These are phyloP conservation scores for Phytophthora idaei DNA, from an alignment of 352 stramenopile species.

Conservation along the genomic window DNA sequence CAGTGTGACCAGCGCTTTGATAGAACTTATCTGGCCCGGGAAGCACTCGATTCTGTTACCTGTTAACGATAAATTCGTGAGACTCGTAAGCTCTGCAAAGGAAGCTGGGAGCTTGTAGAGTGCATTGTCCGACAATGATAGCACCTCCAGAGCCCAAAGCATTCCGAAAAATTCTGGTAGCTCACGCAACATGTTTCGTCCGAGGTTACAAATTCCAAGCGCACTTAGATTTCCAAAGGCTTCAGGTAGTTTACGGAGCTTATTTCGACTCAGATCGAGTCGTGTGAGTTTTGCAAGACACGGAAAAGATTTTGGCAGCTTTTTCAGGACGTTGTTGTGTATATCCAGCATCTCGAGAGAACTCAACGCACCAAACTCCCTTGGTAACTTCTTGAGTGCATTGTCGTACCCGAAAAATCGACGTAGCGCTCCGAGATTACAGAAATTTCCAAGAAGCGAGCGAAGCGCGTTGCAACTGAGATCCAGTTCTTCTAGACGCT, in stretches of 20 bases:
- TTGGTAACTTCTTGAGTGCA: constrained; percentile 36
- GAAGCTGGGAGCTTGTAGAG: constrained; percentile 50
- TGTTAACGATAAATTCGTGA: constrained; percentile 49
- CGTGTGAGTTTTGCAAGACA: constrained; percentile 42
- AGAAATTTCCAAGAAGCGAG: constrained; percentile 59
- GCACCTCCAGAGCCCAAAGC: constrained; percentile 29
- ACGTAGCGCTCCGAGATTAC: constrained; percentile 43
- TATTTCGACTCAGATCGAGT: constrained; percentile 52
- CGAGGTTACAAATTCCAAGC: constrained; percentile 48
- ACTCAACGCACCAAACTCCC: constrained; percentile 47
- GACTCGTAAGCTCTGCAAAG: constrained; percentile 39
- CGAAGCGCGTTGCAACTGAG: constrained; percentile 53
- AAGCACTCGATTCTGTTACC: constrained; percentile 58
- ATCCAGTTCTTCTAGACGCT: constrained; percentile 41
- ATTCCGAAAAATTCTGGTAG: constrained; percentile 49
- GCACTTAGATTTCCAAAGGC: constrained; percentile 55
- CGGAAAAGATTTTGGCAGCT: constrained; percentile 55
- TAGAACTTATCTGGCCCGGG: constrained; percentile 26
- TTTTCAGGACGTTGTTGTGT: constrained; percentile 43
- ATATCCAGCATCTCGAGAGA: constrained; percentile 49
- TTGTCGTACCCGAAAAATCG: constrained; percentile 49
- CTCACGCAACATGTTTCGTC: constrained; percentile 42
- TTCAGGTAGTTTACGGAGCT: constrained; percentile 43
- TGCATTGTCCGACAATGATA: constrained; percentile 47
- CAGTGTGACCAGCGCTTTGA: constrained; percentile 36